Conservation (phyloP, 2,329 filamentous ascomycete genomes). For the Capronia coronata region DNA sequence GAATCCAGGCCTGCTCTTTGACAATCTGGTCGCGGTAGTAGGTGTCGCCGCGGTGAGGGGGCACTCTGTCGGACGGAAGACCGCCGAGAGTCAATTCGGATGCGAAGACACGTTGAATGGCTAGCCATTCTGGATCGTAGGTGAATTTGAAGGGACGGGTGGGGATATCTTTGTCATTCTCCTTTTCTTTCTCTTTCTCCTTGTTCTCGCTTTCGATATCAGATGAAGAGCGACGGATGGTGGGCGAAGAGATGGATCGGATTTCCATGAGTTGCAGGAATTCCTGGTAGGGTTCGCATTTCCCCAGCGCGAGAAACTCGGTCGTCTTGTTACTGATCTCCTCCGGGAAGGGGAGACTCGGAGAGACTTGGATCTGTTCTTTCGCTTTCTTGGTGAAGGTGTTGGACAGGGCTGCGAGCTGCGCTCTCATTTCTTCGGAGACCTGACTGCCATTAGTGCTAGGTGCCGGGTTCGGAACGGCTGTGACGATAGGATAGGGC, state of each 20-base stretch:
- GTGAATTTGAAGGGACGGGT: constrained; percentile 54
- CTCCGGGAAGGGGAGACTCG: constrained; percentile 59
- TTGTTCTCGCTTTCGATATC: no score
- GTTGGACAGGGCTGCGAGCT: constrained; percentile 56
- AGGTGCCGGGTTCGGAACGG: constrained; percentile 25
- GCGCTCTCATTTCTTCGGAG: constrained; percentile 59
- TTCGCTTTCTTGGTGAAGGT: constrained; percentile 52
- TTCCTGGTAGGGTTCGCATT: constrained; percentile 71
- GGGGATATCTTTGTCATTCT: no score
- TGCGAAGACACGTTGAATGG: constrained; percentile 80
- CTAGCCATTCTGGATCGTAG: constrained; percentile 93
- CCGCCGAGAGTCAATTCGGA: constrained; percentile 60
- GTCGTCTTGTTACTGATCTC: constrained; percentile 73
- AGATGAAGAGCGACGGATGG: no score
- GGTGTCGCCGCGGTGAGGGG: constrained; percentile 60
- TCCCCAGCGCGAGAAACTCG: constrained; percentile 83
- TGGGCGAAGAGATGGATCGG: constrained; percentile 40
- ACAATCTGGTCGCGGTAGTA: constrained; percentile 63
- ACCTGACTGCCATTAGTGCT: constrained; percentile 38
- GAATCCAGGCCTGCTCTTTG: constrained; percentile 68
- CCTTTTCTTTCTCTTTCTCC: no score
- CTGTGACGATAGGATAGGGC: background rate
- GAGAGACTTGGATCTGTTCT: constrained; percentile 35
- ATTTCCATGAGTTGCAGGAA: constrained; percentile 76
- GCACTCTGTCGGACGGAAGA: constrained; percentile 47